phyloP scores from a whole-genome alignment of 1,139 yeast species.

The Meyerozyma guilliermondii region DNA sequence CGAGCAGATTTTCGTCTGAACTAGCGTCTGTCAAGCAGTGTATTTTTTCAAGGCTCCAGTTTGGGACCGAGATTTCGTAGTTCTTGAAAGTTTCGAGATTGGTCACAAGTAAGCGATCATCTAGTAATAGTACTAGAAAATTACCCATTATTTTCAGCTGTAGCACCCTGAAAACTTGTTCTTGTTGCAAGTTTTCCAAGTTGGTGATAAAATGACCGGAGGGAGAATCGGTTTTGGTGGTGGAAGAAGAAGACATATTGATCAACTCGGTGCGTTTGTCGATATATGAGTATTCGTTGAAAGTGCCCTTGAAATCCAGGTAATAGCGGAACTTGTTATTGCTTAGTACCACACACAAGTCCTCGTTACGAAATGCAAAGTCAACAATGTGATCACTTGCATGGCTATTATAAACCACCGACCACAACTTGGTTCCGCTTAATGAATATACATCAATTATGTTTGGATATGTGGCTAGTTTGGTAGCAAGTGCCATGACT shows the following conservation, averaged over 20 bases:
- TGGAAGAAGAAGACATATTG: constrained; percentile 30
- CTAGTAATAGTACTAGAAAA: constrained; percentile 28
- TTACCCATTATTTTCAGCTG: constrained; percentile 17
- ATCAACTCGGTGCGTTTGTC: constrained; percentile 31
- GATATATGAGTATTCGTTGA: constrained; percentile 43
- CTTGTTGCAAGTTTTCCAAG: constrained; percentile 28
- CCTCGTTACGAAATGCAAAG: constrained; percentile 54
- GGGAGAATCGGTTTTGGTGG: neutral
- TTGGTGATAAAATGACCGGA: constrained; percentile 22
- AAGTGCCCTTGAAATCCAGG: constrained; percentile 63
- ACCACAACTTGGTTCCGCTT: constrained; percentile 46
- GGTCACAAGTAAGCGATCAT: constrained; percentile 22
- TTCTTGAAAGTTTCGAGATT: constrained; percentile 22
- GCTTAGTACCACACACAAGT: constrained; percentile 56
- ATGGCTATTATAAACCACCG: constrained; percentile 47
- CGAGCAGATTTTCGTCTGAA: constrained; percentile 10
- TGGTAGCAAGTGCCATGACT: constrained; percentile 33
- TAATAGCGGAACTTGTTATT: constrained; percentile 59
- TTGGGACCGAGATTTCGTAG: constrained; percentile 22
- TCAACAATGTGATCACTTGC: constrained; percentile 53
- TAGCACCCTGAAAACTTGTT: constrained; percentile 24
- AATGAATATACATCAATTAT: constrained; percentile 48
- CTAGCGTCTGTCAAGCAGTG: constrained; percentile 10
- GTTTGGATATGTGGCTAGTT: constrained; percentile 17
- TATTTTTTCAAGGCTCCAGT: constrained; percentile 13